Percentiles rank a stretch among this genome's conserved stretches.
These are phyloP conservation scores for Entomophthora muscae DNA, from an alignment of 371 early-diverging fungal genomes.

Conservation along the genomic window DNA sequence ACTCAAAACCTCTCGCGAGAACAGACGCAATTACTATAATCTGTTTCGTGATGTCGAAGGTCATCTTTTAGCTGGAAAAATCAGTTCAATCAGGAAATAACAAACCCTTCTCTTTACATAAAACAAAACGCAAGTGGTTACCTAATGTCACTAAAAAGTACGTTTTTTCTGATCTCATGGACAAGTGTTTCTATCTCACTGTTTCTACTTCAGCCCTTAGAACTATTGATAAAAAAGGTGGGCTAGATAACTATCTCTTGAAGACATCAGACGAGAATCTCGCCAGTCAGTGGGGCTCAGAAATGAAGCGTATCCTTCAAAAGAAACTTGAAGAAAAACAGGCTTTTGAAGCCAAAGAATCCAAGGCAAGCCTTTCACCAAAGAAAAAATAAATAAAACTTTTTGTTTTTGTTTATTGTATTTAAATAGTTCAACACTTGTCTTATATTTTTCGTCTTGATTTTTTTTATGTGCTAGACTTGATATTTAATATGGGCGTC, in stretches of 20 bases:
- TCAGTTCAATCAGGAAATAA: conserved; percentile 65
- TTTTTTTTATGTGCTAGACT: no score
- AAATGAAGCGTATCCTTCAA: conserved; percentile 20
- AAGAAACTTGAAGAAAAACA: conserved; percentile 4
- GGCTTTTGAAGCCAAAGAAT: neutral
- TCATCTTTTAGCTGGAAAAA: conserved; percentile 47
- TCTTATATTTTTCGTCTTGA: no score
- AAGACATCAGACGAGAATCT: conserved; percentile 46
- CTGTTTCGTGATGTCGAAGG: conserved; percentile 20
- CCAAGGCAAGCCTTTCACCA: no score
- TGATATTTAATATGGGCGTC: no score
- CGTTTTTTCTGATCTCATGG: conserved; percentile 46
- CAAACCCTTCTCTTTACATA: conserved; percentile 55
- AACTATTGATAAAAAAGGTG: conserved; percentile 75
- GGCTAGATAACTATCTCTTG: conserved; percentile 58
- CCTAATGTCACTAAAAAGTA: conserved; percentile 59
- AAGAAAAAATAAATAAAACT: no score
- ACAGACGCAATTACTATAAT: conserved; percentile 5
- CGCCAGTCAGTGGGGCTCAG: conserved; percentile 28
- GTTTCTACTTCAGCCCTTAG: conserved; percentile 53
- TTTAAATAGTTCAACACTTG: no score
- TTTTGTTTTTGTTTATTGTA: no score
- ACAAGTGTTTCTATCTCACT: conserved; percentile 32
- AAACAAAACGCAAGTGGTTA: conserved; percentile 62
- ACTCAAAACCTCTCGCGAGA: conserved; percentile 5